These are phyloP conservation scores for Neoscytalidium dimidiatum DNA, from an alignment of 2,329 filamentous ascomycete species.

Conservation along the genomic window DNA sequence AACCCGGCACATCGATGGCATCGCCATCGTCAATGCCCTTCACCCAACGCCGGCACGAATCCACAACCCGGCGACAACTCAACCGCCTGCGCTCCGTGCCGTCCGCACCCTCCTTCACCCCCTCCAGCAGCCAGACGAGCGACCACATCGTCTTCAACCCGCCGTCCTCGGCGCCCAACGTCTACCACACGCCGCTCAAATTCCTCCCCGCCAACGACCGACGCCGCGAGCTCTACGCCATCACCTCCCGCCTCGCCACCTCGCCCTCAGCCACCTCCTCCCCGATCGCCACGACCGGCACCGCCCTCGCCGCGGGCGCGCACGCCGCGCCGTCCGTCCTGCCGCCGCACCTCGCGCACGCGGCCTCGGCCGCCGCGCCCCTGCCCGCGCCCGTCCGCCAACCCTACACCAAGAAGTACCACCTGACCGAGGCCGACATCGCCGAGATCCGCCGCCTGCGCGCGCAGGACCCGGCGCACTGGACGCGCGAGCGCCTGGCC, in stretches of 20 bases:
- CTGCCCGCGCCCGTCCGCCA: conserved; percentile 53
- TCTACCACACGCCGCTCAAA: conserved; percentile 65
- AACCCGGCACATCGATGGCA: background rate
- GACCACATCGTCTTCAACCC: conserved; percentile 68
- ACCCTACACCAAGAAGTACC: conserved; percentile 61
- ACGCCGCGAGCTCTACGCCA: conserved; percentile 50
- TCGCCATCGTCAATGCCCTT: background rate
- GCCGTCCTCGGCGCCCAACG: conserved; percentile 62
- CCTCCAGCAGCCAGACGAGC: conserved; percentile 25
- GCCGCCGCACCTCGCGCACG: conserved; percentile 12
- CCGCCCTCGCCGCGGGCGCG: conserved; percentile 22
- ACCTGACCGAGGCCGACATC: conserved; percentile 59
- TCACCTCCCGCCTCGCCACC: conserved; percentile 27
- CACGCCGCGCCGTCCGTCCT: conserved; percentile 25
- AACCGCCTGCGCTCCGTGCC: conserved; percentile 12
- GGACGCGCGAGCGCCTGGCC: conserved; percentile 61
- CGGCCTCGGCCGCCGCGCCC: conserved; percentile 28
- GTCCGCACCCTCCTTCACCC: background rate
- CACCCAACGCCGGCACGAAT: conserved; percentile 14
- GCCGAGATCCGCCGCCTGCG: conserved; percentile 61
- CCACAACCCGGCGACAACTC: conserved; percentile 9
- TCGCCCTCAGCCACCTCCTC: conserved; percentile 27
- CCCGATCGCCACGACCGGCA: conserved; percentile 32
- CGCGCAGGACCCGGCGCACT: conserved; percentile 56
- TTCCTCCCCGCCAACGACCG: conserved; percentile 64